Base-by-base conservation (phyloP, 495 filamentous ascomycete species). In the Aspergillus carlsbadensis region DNA sequence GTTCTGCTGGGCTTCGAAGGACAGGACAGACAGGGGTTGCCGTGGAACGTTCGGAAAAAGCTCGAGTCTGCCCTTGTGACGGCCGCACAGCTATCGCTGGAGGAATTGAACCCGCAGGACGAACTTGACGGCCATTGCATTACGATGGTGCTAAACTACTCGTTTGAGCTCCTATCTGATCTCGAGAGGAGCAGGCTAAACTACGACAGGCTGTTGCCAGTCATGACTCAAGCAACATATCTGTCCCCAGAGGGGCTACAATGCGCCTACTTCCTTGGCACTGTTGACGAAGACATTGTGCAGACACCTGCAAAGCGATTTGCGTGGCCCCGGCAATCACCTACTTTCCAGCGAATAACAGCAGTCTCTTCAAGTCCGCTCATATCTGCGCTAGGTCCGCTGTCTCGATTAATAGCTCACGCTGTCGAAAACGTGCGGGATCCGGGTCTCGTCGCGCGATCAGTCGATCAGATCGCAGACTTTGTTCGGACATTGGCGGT, bases 1-100 rank as follows among this genome's bases (percentile, higher is more conserved):
- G 74, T 98, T 11, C 65, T 98, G 61, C 81, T 93, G 61, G 94
- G 91, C 36, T 89, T 92, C 67, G 87, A 92, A 58, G 78, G 79
- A 34, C 81, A 85, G 58, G 82, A 89, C 44, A 74, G 85, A 57
- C 78, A 77, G 56, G 84, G 83, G 4, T 70, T 94, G 18, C 82
- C 85, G 10, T 68, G 73, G 45, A 65, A 74, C 57, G 79, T 95
- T 59, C 79, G 88, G 48, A 78, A 65, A n/a, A 92, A 83, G 50
- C 75, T 97, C 5, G 91, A 95, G 61, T 74, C 77, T 8, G 91
- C 90, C 10, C 81, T 96, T 15, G 85, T 88, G 24, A 88, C 81
- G 26, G 92, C 92, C 11, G 78, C 84, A 1, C 95, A 96, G 68
- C 68, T 96, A 14, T 85, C 91, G 1, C 65, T 97, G 24, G 78